Evolutionary conservation across 192 early-diverging fungal species (phyloP), one percentile per base, ranked within the genome.

Genomic region (Entrophospora sp.): DNA sequence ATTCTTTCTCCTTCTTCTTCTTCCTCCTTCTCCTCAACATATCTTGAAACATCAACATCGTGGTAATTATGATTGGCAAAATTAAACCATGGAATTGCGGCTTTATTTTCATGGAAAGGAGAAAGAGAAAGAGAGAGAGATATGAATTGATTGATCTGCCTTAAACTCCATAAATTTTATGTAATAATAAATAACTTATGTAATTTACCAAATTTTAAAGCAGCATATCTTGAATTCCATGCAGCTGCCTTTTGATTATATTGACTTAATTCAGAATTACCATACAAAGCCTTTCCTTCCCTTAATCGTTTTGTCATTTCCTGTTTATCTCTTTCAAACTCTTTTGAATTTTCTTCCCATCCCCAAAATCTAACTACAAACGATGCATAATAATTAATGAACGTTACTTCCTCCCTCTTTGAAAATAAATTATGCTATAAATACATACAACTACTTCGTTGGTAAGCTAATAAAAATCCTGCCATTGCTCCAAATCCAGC

Each of bases 311-410:
- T 77, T 24, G 55, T 62, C 75, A 87, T 83, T 76, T 91, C 89
- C 22, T 63, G 67, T 24, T 74, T 75, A 75, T 88, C 83, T 76
- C 73, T 84, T 56, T 75, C 80, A 32, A 84, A 84, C 75, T 98
- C 95, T 40, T 81, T 76, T 40, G 73, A 74, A 74, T 98, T 98
- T 74, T 98, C 95, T 24, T 72, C 75, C 79, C 87, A 88, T 30
- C 95, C 95, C 87, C 87, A 94, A 81, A 98, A 98, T 69, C 95
- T 84, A 43, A 87, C 87, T 91, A 70, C 35, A 53, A 45, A 57
- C 9, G 48, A 66, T n/a, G 40, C n/a, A 63, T 49, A 49, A 67
- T 14, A 58, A 34, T 18, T 62, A 24, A 14, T 25, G 28, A 48
- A 34, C 13, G 42, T 43, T 12, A 43, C 18, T 43, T 16, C 42